Percentiles rank a stretch among this genome's conserved stretches.
Evolutionary conservation across 768 basidiomycete species (phyloP).

Genomic region (Lactarius vividus): DNA sequence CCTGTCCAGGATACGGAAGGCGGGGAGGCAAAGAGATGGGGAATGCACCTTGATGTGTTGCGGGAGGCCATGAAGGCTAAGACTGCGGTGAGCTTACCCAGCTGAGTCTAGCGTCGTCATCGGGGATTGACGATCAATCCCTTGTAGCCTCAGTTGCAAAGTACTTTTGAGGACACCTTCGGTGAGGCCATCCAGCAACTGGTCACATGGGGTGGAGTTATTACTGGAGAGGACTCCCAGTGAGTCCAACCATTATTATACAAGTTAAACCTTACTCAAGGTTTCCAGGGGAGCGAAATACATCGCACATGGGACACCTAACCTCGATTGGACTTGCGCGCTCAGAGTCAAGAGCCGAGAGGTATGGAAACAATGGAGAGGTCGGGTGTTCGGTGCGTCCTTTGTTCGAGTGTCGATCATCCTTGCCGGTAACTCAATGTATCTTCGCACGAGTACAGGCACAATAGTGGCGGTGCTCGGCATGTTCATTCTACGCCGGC

Average conservation of each 20-base stretch:
- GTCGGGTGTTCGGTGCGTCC: slow-evolving; percentile 57
- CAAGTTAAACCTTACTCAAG: slow-evolving; percentile 14
- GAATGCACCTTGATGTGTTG: slow-evolving; percentile 57
- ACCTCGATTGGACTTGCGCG: slow-evolving; percentile 64
- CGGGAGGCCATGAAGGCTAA: slow-evolving; percentile 56
- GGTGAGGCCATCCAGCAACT: slow-evolving; percentile 77
- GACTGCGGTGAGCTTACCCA: slow-evolving; percentile 44
- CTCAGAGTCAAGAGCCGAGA: slow-evolving; percentile 64
- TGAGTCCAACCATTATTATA: slow-evolving; percentile 39
- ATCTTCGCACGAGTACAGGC: slow-evolving; percentile 26
- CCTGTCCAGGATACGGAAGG: slow-evolving; percentile 47
- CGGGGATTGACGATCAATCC: not conserved
- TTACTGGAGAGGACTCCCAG: slow-evolving; percentile 62
- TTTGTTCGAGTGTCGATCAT: not conserved
- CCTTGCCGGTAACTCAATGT: not conserved
- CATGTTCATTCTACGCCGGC: slow-evolving; percentile 34
- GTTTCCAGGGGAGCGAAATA: slow-evolving; percentile 62
- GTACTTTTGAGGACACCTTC: slow-evolving; percentile 68
- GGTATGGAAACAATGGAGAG: slow-evolving; percentile 66
- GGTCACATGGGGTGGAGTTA: slow-evolving; percentile 67
- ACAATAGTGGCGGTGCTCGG: slow-evolving; percentile 27
- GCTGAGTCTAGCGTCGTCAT: not conserved
- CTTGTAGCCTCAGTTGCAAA: slow-evolving; percentile 51
- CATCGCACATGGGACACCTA: slow-evolving; percentile 67
- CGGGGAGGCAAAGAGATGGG: slow-evolving; percentile 77